Evolutionary conservation across 805 yeast species (phyloP), one percentile per base, ranked within the genome.

Genomic region (Starmerella vitae): DNA sequence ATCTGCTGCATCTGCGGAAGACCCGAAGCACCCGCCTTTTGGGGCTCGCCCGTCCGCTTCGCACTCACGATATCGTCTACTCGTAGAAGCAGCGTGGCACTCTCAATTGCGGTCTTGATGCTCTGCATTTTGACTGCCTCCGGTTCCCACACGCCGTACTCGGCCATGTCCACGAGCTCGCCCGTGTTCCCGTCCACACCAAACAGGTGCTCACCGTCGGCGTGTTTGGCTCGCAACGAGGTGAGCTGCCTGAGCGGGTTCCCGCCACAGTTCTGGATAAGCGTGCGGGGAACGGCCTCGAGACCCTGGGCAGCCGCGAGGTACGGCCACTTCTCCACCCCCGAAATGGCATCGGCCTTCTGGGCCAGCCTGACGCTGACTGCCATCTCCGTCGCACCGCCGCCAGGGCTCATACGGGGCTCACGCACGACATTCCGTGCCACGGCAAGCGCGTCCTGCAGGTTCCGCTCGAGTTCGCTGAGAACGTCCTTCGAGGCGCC

Each of bases 321-420:
- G 63, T 91, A 91, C 35, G 99, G 99, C 94, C 94, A 88, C 64
- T 91, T 98, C 43, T 81, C 86, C 42, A 88, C 79, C 45, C 97
- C 98, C 60, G 85, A 95, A 50, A 91, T 73, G 36, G 76, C 70
- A 66, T 85, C 88, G 36, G 97, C 95, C 64, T 74, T 78, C 58
- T 86, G 95, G 14, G 94, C 72, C 44, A 91, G 69, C 49, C 70
- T 74, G 22, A 91, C 96, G 43, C 88, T 71, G 29, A 91, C 85
- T 3, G 97, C 97, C 97, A 91, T 91, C 65, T 91, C 98, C 21
- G 96, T 88, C 38, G 99, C 98, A 53, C 99, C 98, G 45, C 98
- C 99, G 54, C 99, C 99, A 36, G 99, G 99, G 2, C 94, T 72
- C 56, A 91, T 71, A 30, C 86, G 74, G 37, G 99, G 98, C 60